Evolutionary conservation across 75 land plant genomes (phyloP).

Genomic region (Pseudotsuga menziesii): DNA sequence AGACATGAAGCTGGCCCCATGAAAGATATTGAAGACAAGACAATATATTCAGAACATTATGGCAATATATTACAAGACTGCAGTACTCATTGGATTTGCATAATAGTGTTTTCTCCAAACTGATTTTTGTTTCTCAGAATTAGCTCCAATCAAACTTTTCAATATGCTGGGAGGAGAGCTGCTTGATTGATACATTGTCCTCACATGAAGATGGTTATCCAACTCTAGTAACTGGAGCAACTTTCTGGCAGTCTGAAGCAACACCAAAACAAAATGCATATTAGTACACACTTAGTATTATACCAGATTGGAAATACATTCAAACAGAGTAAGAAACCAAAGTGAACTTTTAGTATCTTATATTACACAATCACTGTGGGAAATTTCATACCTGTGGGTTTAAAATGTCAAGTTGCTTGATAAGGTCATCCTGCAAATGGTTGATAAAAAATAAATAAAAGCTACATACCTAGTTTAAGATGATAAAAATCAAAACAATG

Average conservation of each 20-base stretch:
- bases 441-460: not conserved
- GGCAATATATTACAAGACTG: too few species aligned
- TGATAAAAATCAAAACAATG: not conserved
- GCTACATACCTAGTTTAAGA: not conserved
- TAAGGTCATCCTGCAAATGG: slow-evolving; percentile 50
- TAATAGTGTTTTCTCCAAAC: slow-evolving; percentile 54
- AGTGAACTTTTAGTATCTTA: not conserved
- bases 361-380: not conserved
- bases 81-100: slow-evolving; percentile 41
- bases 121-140: slow-evolving; percentile 12
- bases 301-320: too few species aligned
- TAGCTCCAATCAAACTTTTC: slow-evolving; percentile 23
- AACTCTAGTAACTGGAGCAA: slow-evolving; percentile 59
- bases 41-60: too few species aligned
- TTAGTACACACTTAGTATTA: not conserved
- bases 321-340: not conserved
- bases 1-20: too few species aligned
- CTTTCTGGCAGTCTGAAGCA: slow-evolving; percentile 64
- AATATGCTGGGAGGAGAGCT: slow-evolving; percentile 46
- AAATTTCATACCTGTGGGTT: slow-evolving; percentile 70
- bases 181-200: slow-evolving; percentile 39
- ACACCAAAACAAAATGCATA: not conserved
- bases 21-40: too few species aligned
- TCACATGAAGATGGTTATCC: slow-evolving; percentile 61
- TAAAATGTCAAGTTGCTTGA: slow-evolving; percentile 49